A percentile compares a stretch with the other conserved stretches of the same genome.
phyloP scores from a whole-genome alignment of 345 rosid species.

The Hirschfeldia incana region DNA sequence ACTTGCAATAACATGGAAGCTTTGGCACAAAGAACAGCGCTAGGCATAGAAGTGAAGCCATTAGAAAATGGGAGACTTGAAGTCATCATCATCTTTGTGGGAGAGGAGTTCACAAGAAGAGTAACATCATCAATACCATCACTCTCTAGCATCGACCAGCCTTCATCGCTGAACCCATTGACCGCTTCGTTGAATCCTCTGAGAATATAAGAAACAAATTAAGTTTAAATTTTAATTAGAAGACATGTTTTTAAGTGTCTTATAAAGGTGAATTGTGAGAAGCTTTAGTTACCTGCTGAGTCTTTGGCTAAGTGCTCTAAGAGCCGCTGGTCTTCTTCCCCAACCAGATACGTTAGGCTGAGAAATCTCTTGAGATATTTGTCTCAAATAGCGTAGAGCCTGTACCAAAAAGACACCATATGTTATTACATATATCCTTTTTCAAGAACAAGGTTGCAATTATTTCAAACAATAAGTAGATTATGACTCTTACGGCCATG shows the following conservation, averaged over 20 bases:
- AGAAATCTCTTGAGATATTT: constrained; percentile 89
- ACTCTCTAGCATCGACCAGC: constrained; percentile 92
- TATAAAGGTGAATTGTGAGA: constrained; percentile 14
- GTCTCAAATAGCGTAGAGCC: constrained; percentile 93
- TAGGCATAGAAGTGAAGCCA: constrained; percentile 75
- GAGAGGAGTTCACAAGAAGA: constrained; percentile 85
- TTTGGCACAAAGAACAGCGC: constrained; percentile 82
- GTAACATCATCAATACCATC: constrained; percentile 96
- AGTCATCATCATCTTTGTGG: constrained; percentile 73
- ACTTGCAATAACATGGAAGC: constrained; percentile 98
- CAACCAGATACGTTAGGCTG: constrained; percentile 82
- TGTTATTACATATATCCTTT: not conserved
- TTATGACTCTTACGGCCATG: constrained; percentile 67
- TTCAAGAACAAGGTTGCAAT: not conserved
- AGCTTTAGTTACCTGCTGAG: constrained; percentile 61
- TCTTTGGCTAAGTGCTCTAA: constrained; percentile 85
- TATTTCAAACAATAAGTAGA: not conserved
- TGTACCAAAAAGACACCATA: constrained; percentile 28
- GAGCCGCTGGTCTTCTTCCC: constrained; percentile 95
- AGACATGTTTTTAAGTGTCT: not conserved
- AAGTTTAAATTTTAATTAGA: not conserved
- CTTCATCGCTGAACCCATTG: constrained; percentile 89
- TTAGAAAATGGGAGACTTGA: constrained; percentile 60
- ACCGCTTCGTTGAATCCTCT: constrained; percentile 99
- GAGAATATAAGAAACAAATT: constrained; percentile 15